A percentile compares a stretch with the other conserved stretches of the same genome.
These are phyloP conservation scores for Candida sanyaensis DNA, from an alignment of 1,139 yeast genomes.

Conservation along the genomic window DNA sequence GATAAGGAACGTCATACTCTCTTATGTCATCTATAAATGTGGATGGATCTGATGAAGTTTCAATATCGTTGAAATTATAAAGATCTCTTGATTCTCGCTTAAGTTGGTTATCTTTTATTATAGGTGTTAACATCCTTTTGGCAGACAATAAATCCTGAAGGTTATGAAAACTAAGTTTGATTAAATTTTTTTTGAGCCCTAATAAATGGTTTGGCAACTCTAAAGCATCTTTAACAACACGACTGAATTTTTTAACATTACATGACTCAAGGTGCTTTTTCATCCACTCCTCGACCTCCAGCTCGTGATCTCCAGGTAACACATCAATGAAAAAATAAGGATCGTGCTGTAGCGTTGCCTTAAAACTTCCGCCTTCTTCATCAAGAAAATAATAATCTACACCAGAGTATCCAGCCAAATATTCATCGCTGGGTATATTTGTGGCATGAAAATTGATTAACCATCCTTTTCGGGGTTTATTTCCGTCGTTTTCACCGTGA, in stretches of 20 bases:
- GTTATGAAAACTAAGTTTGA: conserved; percentile 75
- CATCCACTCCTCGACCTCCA: conserved; percentile 83
- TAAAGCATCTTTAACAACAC: conserved; percentile 75
- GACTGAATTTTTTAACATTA: conserved; percentile 52
- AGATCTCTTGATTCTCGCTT: conserved; percentile 69
- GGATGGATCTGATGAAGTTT: conserved; percentile 50
- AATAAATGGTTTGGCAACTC: conserved; percentile 80
- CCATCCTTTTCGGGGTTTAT: conserved; percentile 78
- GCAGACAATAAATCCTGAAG: conserved; percentile 74
- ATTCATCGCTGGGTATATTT: conserved; percentile 56
- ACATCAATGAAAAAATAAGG: conserved; percentile 87
- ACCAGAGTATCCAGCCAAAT: conserved; percentile 70
- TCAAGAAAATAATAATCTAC: conserved; percentile 96
- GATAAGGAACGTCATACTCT: conserved; percentile 96
- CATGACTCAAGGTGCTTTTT: conserved; percentile 66
- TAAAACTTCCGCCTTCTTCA: conserved; percentile 96
- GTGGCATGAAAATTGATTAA: conserved; percentile 82
- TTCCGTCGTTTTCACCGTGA: conserved; percentile 53
- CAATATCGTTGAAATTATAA: conserved; percentile 36
- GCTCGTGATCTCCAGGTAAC: conserved; percentile 54
- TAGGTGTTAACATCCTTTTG: conserved; percentile 66
- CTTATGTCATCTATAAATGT: conserved; percentile 75
- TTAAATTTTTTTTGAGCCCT: conserved; percentile 66
- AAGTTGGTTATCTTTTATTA: conserved; percentile 66
- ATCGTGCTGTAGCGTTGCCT: conserved; percentile 77